Evolutionary conservation across 192 early-diverging fungal species (phyloP), one percentile per base, ranked within the genome.

Genomic region (Spizellomyces sp.): DNA sequence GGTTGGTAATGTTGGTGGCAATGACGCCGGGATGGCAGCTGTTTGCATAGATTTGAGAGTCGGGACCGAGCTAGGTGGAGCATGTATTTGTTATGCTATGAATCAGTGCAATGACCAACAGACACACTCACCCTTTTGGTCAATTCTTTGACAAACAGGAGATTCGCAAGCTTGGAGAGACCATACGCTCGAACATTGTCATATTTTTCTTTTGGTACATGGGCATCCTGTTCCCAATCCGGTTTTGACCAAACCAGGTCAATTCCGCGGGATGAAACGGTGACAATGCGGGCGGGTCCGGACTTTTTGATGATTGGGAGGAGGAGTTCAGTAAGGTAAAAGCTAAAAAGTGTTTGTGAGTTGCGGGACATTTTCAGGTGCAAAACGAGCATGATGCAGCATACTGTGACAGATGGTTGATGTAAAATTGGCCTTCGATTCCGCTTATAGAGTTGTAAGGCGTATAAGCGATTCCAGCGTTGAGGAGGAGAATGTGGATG

Each of bases 391-490:
- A 36, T 36, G 27, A 36, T 36, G 27, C 27, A 36, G 27, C 56
- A 4, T 81, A 58, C 58, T 72, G 78, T 44, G 75, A 82, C 52
- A 87, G 67, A 50, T 86, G 76, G 27, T 87, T 87, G 6, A 77
- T 73, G 0, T 73, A 80, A 58, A 87, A 80, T 55, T 83, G 80
- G 57, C 75, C 41, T 74, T 90, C 88, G n/a, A 89, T 81, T n/a
- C 79, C 84, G 36, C 87, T 76, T 52, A 60, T 69, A 19, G 87
- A 81, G 36, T 79, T 21, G 7, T 68, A 76, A 6, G 84, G 81
- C 48, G 21, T 48, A 19, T 47, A 12, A 27, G 71, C 44, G 57
- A 55, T 62, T 19, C 75, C 75, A 9, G 54, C 75, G 58, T 77
- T 77, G 48, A 73, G 67, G 22, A 75, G 46, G n/a, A 66, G 58